phyloP scores from a whole-genome alignment of 2,329 filamentous ascomycete species.

The Penicillium thymicola region DNA sequence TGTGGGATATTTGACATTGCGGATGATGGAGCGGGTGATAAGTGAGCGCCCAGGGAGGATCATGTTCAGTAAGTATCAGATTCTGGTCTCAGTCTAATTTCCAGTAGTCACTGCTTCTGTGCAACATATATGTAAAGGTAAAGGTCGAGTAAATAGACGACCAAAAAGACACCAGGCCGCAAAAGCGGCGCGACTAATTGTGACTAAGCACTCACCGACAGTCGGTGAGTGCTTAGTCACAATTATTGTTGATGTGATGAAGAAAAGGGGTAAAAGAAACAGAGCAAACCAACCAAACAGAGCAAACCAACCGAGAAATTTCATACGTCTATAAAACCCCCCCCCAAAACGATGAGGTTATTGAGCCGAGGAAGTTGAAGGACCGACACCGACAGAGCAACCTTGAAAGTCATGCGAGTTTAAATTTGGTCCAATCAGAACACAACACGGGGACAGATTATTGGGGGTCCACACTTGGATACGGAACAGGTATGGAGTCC shows the following conservation, averaged over 20 bases:
- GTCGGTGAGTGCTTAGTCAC: no score
- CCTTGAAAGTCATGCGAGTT: not conserved
- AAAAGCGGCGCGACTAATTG: no score
- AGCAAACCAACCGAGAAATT: no score
- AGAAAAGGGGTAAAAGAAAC: not conserved
- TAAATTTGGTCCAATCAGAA: not conserved
- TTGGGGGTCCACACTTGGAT: not conserved
- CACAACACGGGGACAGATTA: not conserved
- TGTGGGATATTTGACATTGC: constrained; percentile 13
- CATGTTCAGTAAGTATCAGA: constrained; percentile 1
- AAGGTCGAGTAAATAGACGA: no score
- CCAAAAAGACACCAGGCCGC: no score
- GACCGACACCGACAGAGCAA: not conserved
- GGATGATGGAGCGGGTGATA: constrained; percentile 19
- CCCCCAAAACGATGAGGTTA: not conserved
- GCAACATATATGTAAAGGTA: not conserved
- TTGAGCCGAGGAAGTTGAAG: not conserved
- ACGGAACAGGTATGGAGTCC: not conserved
- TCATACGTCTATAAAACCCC: not conserved
- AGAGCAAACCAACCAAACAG: not conserved
- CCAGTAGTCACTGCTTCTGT: not conserved
- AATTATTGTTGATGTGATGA: not conserved
- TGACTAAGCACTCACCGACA: no score
- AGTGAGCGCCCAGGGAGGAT: constrained; percentile 19
- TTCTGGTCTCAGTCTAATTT: no score